phyloP scores from a whole-genome alignment of 2,329 filamentous ascomycete genomes.

The Colletotrichum echinochloae region DNA sequence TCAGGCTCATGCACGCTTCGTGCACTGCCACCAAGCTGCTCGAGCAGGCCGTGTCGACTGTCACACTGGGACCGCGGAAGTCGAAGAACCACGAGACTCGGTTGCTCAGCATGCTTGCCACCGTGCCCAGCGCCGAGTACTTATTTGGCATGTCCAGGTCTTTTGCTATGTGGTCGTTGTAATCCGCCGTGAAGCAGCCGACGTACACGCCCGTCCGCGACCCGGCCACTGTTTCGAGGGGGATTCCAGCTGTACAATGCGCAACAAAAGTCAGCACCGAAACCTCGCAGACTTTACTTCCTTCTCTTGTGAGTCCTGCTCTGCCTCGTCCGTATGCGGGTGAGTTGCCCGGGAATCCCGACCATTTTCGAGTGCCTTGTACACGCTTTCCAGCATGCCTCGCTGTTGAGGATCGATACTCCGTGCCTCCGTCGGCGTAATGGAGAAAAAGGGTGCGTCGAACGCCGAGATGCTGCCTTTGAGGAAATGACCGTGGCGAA shows the following conservation, averaged over 20 bases:
- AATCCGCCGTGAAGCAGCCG: constrained; percentile 47
- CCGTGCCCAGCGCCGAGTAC: constrained; percentile 47
- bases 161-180: constrained; percentile 39
- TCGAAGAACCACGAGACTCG: constrained; percentile 54
- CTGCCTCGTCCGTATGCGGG: neutral
- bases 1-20: constrained; percentile 44
- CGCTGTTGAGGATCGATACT: constrained; percentile 51
- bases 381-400: constrained; percentile 50
- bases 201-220: constrained; percentile 44
- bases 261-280: neutral
- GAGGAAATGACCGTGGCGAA: constrained; percentile 47
- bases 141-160: constrained; percentile 37
- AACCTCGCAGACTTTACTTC: neutral
- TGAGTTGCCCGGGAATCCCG: neutral
- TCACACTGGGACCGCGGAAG: constrained; percentile 48
- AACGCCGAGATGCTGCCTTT: constrained; percentile 44
- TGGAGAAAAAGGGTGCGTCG: constrained; percentile 47
- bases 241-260: constrained; percentile 43
- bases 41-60: constrained; percentile 56
- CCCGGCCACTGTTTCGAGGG: constrained; percentile 41
- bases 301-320: neutral
- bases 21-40: constrained; percentile 51
- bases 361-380: constrained; percentile 48
- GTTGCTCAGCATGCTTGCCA: constrained; percentile 49
- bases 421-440: constrained; percentile 45